These are phyloP conservation scores for Aureobasidium namibiae DNA, from an alignment of 2,329 filamentous ascomycete genomes.

Conservation along the genomic window DNA sequence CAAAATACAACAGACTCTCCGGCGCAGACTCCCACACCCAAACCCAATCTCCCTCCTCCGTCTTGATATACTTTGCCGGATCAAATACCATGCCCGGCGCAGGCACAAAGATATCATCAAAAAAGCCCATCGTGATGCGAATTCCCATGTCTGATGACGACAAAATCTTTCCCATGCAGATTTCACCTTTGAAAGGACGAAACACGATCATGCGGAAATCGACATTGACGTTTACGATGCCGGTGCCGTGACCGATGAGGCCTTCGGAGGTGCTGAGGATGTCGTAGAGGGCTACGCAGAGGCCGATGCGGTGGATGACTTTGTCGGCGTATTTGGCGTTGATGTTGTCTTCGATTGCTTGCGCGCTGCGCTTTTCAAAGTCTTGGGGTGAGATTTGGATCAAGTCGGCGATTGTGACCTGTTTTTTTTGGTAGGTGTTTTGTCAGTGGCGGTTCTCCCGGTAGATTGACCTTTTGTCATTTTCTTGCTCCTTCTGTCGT, in stretches of 20 bases:
- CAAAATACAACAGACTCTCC: constrained; percentile 67
- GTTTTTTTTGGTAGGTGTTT: background rate
- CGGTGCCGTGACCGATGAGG: constrained; percentile 84
- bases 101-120: constrained; percentile 81
- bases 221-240: constrained; percentile 90
- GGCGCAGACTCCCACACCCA: constrained; percentile 78
- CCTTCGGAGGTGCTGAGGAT: constrained; percentile 84
- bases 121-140: constrained; percentile 82
- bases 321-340: constrained; percentile 96
- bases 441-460: background rate
- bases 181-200: constrained; percentile 90
- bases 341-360: constrained; percentile 92
- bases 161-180: constrained; percentile 76
- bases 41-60: constrained; percentile 49
- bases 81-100: constrained; percentile 61
- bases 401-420: constrained; percentile 92
- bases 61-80: constrained; percentile 54
- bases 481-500: background rate
- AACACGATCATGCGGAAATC: constrained; percentile 93
- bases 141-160: constrained; percentile 66
- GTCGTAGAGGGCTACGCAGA: constrained; percentile 91
- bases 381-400: constrained; percentile 87
- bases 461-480: too few species aligned
- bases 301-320: constrained; percentile 85
- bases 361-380: constrained; percentile 71